phyloP scores from a whole-genome alignment of 2,329 filamentous ascomycete species.

The Exophiala lecanii-corni region DNA sequence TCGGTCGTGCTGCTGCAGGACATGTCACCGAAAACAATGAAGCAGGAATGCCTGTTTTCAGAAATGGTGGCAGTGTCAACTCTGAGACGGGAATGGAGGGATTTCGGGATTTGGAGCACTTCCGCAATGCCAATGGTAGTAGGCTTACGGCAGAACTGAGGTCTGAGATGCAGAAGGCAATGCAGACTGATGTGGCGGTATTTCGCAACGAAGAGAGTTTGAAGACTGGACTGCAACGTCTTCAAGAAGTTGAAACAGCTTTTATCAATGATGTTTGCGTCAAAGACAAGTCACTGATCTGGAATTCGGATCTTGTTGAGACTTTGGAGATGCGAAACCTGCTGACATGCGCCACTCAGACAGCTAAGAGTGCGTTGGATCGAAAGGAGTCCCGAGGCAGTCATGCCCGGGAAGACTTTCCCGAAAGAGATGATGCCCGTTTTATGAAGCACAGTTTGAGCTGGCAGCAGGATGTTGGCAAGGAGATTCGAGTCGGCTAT shows the following conservation, averaged over 20 bases:
- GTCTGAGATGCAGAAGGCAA: slow-evolving; percentile 84
- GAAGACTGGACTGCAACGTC: slow-evolving; percentile 79
- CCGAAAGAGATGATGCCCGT: slow-evolving; percentile 68
- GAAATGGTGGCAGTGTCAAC: slow-evolving; percentile 52
- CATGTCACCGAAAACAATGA: slow-evolving; percentile 86
- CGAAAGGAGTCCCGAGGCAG: slow-evolving; percentile 84
- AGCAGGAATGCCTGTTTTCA: slow-evolving; percentile 61
- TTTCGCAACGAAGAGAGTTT: slow-evolving; percentile 78
- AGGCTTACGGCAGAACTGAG: slow-evolving; percentile 79
- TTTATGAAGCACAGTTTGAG: slow-evolving; percentile 46
- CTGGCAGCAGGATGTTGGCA: slow-evolving; percentile 40
- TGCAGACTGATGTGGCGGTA: slow-evolving; percentile 89
- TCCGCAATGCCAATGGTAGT: slow-evolving; percentile 71
- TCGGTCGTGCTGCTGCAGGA: slow-evolving; percentile 83
- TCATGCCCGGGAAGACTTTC: slow-evolving; percentile 81
- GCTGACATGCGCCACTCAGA: slow-evolving; percentile 80
- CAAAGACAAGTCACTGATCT: slow-evolving; percentile 95
- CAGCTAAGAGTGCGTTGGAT: slow-evolving; percentile 72
- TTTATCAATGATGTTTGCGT: slow-evolving; percentile 71
- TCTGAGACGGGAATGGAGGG: slow-evolving; percentile 76
- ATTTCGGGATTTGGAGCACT: slow-evolving; percentile 72
- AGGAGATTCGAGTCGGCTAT: slow-evolving; percentile 39
- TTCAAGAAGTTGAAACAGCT: slow-evolving; percentile 69
- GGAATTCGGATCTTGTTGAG: slow-evolving; percentile 91
- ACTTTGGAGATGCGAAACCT: slow-evolving; percentile 79